Evolutionary conservation across 1,284 basidiomycete genomes (phyloP).

Genomic region (Vanrija sp.): DNA sequence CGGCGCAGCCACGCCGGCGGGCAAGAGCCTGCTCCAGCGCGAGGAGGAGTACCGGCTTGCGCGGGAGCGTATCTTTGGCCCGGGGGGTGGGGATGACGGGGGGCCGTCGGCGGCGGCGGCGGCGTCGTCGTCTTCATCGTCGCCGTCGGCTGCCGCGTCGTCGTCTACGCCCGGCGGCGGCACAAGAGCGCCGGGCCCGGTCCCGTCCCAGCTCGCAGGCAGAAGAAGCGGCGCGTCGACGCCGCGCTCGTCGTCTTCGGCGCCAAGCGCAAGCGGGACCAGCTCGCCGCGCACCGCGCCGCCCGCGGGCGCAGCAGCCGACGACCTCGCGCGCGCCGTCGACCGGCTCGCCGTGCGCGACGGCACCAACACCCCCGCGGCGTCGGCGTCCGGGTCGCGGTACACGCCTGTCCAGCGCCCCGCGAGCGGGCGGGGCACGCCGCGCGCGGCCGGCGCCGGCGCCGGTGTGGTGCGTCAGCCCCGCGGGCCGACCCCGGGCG

Average conservation of each 20-base stretch:
- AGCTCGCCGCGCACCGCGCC: background rate
- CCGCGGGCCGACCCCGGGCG: slow-evolving; percentile 7
- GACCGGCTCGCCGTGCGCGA: background rate
- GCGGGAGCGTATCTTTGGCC: slow-evolving; percentile 20
- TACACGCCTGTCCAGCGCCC: background rate
- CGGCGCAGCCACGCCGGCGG: slow-evolving; percentile 10
- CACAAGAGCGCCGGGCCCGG: background rate
- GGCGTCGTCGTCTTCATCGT: background rate
- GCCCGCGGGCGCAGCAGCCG: background rate
- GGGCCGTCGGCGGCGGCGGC: background rate
- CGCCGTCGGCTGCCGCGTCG: background rate
- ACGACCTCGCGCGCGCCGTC: slow-evolving; percentile 11
- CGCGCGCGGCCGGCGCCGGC: background rate
- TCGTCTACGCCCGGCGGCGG: too few relatives aligned
- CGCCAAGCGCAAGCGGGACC: too few relatives aligned
- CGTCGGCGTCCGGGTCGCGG: background rate
- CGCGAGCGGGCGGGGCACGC: background rate
- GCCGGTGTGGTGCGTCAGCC: slow-evolving; percentile 16
- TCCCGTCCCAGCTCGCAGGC: background rate
- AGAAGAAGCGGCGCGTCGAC: background rate
- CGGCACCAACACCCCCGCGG: background rate
- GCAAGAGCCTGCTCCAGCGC: slow-evolving; percentile 15
- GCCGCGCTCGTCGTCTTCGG: background rate
- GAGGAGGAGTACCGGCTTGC: slow-evolving; percentile 23
- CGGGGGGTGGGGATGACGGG: background rate